Base-by-base conservation (phyloP, 345 rosid genomes). In the Hibiscus trionum region DNA sequence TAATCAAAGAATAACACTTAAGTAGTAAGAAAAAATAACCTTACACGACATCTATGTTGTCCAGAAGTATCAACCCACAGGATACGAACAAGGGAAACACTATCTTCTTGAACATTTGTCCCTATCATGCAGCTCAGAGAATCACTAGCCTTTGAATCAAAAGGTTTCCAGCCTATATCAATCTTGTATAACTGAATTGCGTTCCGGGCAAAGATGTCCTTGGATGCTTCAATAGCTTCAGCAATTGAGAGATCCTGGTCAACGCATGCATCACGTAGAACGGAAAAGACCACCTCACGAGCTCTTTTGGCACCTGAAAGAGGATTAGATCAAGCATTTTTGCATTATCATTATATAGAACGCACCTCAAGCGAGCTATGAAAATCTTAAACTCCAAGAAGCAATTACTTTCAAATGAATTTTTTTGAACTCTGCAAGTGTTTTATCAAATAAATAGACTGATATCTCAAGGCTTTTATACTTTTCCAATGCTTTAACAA, bases 51-150 rank as follows among this genome's bases (percentile, higher is more conserved):
- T 89, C 99, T 82, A 72, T 89, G 92, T 78, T 92, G 99, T 77
- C 99, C 99, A 70, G 96, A 92, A 59, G 93, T 58, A 85, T 95
- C 97, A 65, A 85, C 87, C 99, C 97, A 95, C 39, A 95, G 70
- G 42, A 92, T n/a, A 49, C 99, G 96, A 77, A 90, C 86, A 76
- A 92, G 79, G 4, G 86, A 85, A 72, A 76, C 77, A 72, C 57
- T 75, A 69, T 66, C 77, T 65, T 79, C 81, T 35, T 65, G 61
- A 19, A 66, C 75, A 73, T 61, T 79, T 50, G 65, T 56, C 77
- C 77, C 79, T 56, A 69, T 76, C 73, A 65, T 39, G 64, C 66
- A 66, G 58, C 50, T 76, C 42, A 70, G 61, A 68, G 80, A 76
- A 8, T 69, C 26, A 52, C 62, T 73, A 57, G 66, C 71, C 62